Conservation (phyloP, 305 asterid genomes). For the Fraxinus baroniana region DNA sequence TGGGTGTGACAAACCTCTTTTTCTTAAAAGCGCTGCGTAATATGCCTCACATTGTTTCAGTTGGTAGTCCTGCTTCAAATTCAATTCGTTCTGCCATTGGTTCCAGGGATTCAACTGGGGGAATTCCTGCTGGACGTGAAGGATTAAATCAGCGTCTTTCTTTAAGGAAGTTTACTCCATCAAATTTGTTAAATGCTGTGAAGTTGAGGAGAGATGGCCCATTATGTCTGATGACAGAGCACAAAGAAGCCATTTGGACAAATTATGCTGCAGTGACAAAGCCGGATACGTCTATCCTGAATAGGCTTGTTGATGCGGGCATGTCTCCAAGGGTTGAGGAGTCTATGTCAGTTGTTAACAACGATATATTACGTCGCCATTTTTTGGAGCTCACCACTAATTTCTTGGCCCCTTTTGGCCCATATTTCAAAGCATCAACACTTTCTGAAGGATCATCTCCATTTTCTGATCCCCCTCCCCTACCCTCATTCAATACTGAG, state of each 20-base stretch:
- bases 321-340: conserved; percentile 96
- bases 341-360: conserved; percentile 98
- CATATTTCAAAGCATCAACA: conserved; percentile 76
- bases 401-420: conserved; percentile 97
- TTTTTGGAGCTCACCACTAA: conserved; percentile 95
- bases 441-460: conserved; percentile 94
- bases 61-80: conserved; percentile 70
- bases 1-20: conserved; percentile 94
- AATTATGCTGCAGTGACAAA: conserved; percentile 75
- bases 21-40: conserved; percentile 83
- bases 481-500: conserved; percentile 71
- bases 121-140: conserved; percentile 52
- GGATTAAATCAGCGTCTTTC: conserved; percentile 51
- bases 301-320: conserved; percentile 96
- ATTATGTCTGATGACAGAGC: conserved; percentile 87
- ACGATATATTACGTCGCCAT: conserved; percentile 93
- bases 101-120: conserved; percentile 46
- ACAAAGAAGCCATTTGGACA: conserved; percentile 90
- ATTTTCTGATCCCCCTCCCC: conserved; percentile 83
- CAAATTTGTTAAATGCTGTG: conserved; percentile 79
- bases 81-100: conserved; percentile 48
- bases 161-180: conserved; percentile 72
- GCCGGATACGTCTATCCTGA: conserved; percentile 89
- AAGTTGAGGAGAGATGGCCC: conserved; percentile 94
- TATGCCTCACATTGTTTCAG: conserved; percentile 91